Base-by-base conservation (phyloP, 805 yeast genomes). In the Saccharomyces cerevisiae region DNA sequence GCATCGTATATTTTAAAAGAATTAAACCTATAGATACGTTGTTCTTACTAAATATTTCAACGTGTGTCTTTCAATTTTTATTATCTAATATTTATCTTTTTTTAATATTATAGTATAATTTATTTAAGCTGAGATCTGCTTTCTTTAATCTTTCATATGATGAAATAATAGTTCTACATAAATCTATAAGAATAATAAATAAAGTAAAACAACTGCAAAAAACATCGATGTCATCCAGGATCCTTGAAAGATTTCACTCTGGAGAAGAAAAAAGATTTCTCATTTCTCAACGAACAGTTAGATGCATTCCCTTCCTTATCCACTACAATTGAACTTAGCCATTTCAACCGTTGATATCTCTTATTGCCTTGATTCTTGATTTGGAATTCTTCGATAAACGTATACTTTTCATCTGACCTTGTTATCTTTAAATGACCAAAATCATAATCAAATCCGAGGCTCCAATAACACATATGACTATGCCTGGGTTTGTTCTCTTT, bases 1-100 rank as follows among this genome's bases (percentile, higher is more conserved):
- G 97, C 97, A 1, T 84, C 92, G 53, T 89, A 84, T 68, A 86
- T 91, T 50, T 79, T 91, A 70, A 78, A 78, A 56, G 87, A 86
- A 60, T 76, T 88, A 67, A 83, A 85, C 58, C 73, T 87, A 59
- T 87, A 68, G 70, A 51, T 46, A 11, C n/a, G 4, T 14, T 46
- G 21, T 22, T 11, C 22, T 11, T 46, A 10, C 22, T n/a, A 10
- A 17, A 36, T 17, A 17, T 36, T 9, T 17, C 11, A 22, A 21
- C n/a, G 17, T 22, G 2, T 10, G n/a, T n/a, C 14, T 11, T 8
- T 46, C 2, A 10, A 4, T 10, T 6, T 46, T 14, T 6, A 17
- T 21, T 9, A 46, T 49, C 21, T 6, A 17, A 14, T 26, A 11
- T 17, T 21, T 24, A 24, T 13, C 27, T 22, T 11, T 47, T 17